A percentile compares a stretch with the other conserved stretches of the same genome.
Conservation (phyloP, 2,329 filamentous ascomycete species). For the Fusarium tricinctum region DNA sequence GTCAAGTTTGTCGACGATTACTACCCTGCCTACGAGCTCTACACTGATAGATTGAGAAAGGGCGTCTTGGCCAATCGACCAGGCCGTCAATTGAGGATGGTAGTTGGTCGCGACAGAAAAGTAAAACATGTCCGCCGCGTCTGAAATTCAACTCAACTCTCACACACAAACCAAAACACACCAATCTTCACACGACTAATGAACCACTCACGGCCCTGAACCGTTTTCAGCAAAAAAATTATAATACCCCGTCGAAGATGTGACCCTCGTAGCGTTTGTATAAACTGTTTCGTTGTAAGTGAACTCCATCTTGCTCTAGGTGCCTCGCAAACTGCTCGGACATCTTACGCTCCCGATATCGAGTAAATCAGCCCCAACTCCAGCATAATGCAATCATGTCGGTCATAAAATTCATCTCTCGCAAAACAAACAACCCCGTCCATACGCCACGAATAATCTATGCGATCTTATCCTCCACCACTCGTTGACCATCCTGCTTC, state of each 20-base stretch:
- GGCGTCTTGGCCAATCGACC: slow-evolving; percentile 68
- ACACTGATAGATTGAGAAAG: slow-evolving; percentile 68
- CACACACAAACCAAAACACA: slow-evolving; percentile 10
- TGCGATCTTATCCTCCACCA: slow-evolving; percentile 62
- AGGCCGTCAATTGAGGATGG: slow-evolving; percentile 71
- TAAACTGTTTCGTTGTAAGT: slow-evolving; percentile 24
- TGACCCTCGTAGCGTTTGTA: slow-evolving; percentile 38
- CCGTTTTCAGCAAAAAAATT: slow-evolving; percentile 28
- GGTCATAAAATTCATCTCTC: slow-evolving; percentile 39
- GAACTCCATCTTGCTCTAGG: slow-evolving; percentile 27
- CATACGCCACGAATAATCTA: slow-evolving; percentile 19
- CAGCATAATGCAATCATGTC: slow-evolving; percentile 49
- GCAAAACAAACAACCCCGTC: slow-evolving; percentile 4
- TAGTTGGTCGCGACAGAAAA: slow-evolving; percentile 71
- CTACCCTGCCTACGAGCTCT: slow-evolving; percentile 81
- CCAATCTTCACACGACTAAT: slow-evolving; percentile 32
- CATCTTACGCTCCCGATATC: slow-evolving; percentile 31
- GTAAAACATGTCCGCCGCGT: slow-evolving; percentile 70
- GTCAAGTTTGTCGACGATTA: slow-evolving; percentile 78
- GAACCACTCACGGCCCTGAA: slow-evolving; percentile 38
- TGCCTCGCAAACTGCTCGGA: slow-evolving; percentile 35
- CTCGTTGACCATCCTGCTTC: slow-evolving; percentile 68
- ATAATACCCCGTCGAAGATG: slow-evolving; percentile 13
- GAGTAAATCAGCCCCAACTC: slow-evolving; percentile 44
- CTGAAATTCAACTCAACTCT: slow-evolving; percentile 30